These are phyloP conservation scores for Arthrinium phaeospermum DNA, from an alignment of 2,329 filamentous ascomycete genomes.

Conservation along the genomic window DNA sequence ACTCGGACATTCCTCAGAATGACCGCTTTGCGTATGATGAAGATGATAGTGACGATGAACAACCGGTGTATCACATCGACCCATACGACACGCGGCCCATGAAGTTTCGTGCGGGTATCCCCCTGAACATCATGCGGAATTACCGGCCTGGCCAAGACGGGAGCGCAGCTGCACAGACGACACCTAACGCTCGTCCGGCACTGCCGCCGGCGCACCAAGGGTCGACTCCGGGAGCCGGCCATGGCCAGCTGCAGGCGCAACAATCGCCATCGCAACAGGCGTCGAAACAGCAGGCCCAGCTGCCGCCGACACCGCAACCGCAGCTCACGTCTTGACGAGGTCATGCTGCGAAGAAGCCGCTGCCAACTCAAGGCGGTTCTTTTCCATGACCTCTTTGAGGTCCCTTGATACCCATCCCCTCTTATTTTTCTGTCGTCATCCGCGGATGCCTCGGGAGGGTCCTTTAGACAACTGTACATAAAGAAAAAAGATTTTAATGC, in stretches of 20 bases:
- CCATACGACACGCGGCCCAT: constrained; percentile 67
- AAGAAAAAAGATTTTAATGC: constrained; percentile 13
- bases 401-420: constrained; percentile 20
- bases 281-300: constrained; percentile 8
- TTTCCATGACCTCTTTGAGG: neutral
- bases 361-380: neutral
- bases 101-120: constrained; percentile 61
- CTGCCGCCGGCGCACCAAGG: constrained; percentile 30
- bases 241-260: neutral
- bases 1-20: constrained; percentile 43
- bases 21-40: constrained; percentile 89
- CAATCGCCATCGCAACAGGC: constrained; percentile 13
- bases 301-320: constrained; percentile 1
- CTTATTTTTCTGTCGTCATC: neutral
- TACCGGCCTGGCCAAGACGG: constrained; percentile 45
- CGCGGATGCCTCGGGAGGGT: neutral
- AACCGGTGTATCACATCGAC: constrained; percentile 78
- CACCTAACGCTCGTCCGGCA: constrained; percentile 29
- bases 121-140: constrained; percentile 26
- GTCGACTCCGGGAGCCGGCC: neutral
- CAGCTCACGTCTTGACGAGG: constrained; percentile 9
- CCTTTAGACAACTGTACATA: constrained; percentile 17
- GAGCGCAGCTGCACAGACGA: constrained; percentile 33
- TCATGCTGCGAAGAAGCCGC: neutral
- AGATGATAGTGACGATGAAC: constrained; percentile 78